Base-by-base conservation (phyloP, 306 rosid genomes). In the Medicago lupulina region DNA sequence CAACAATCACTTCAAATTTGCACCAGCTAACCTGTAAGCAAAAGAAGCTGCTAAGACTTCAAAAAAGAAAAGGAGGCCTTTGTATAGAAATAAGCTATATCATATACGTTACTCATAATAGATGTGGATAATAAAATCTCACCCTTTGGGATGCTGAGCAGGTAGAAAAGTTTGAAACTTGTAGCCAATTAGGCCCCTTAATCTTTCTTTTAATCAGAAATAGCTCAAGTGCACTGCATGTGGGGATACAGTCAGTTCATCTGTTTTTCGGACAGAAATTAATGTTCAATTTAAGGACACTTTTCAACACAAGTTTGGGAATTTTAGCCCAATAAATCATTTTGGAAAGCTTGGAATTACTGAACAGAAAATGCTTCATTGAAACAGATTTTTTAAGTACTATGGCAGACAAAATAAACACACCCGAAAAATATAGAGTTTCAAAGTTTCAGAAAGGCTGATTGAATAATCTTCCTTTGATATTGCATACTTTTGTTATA, bases 1-100 rank as follows among this genome's bases (percentile, higher is more conserved):
- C 90, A 75, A 90, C 87, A 38, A 65, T 80, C 82, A 92, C 96
- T 85, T 92, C 98, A 84, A 90, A 95, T 84, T 95, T 90, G 92
- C 97, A 95, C 96, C 99, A 95, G 89, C 98, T 92, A 74, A 95
- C 97, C 99, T 95, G 89, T 53, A 47, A 78, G 70, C 44, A 77
- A 84, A 77, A 34, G 75, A 66, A 68, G 60, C 18, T 77, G 61
- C 79, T 55, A 75, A 41, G 41, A 51, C 72, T 70, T 58, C 0
- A 11, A 11, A 23, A 71, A 79, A 69, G 73, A 75, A 76, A 28
- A 16, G 41, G 73, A 31, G 39, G 51, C 62, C 13, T 17, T 17
- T 7, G 53, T 36, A 61, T 9, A 59, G 54, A 21, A 15, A 16
- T 60, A 63, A 64, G 38, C 44, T 77, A 66, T 23, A 65, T 57